These are phyloP conservation scores for Suhomyces prunicola DNA, from an alignment of 805 yeast genomes.

Conservation along the genomic window DNA sequence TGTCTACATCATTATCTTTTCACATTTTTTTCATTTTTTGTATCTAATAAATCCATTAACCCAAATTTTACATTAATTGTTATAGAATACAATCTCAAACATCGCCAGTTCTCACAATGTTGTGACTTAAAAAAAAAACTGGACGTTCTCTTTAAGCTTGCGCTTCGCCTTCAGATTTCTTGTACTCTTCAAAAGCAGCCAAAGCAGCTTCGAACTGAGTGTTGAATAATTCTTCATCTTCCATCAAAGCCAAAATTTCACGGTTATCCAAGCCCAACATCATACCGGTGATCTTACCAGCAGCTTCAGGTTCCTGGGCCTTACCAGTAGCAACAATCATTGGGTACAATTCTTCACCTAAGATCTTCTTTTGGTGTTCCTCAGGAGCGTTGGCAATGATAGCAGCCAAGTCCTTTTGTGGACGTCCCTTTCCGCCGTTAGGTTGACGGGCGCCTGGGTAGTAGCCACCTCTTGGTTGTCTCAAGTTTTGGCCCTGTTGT, in stretches of 20 bases:
- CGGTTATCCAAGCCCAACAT: conserved; percentile 90
- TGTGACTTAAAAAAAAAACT: neutral
- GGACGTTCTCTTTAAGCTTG: conserved; percentile 12
- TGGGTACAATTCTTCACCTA: conserved; percentile 97
- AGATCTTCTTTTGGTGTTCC: conserved; percentile 93
- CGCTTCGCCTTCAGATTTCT: conserved; percentile 43
- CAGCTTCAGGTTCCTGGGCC: conserved; percentile 89
- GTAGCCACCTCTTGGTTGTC: conserved; percentile 61
- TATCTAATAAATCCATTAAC: conserved; percentile 24
- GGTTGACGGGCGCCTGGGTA: conserved; percentile 44
- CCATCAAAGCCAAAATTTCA: conserved; percentile 84
- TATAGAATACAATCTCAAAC: conserved; percentile 16
- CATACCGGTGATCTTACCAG: conserved; percentile 99
- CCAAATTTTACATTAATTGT: conserved; percentile 17
- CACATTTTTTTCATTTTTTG: conserved; percentile 20
- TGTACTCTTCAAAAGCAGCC: conserved; percentile 89
- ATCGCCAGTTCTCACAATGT: neutral
- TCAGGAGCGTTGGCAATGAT: conserved; percentile 64
- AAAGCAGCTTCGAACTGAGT: conserved; percentile 92
- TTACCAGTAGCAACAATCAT: conserved; percentile 83
- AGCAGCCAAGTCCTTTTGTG: conserved; percentile 56
- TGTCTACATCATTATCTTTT: neutral
- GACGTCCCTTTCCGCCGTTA: conserved; percentile 35
- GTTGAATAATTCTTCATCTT: conserved; percentile 85
- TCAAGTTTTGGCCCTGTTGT: conserved; percentile 29